Base-by-base conservation (phyloP, 768 basidiomycete genomes). In the Boletus bicolor region DNA sequence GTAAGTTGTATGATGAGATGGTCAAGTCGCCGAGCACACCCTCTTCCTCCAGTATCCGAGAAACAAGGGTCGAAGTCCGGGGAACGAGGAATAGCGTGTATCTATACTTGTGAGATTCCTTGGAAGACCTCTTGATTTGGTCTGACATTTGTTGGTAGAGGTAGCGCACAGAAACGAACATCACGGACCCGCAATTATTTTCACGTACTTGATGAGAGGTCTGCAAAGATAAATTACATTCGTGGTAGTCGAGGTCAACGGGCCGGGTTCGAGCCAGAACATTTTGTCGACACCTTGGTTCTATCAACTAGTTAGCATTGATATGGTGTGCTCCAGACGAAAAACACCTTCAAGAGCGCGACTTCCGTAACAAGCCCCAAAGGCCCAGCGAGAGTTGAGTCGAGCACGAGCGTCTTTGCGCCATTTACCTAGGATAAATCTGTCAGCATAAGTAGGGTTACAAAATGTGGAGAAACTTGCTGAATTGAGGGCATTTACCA, bases 251-350 rank as follows among this genome's bases (percentile, higher is more conserved):
- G 91, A 88, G 12, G 84, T 79, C 44, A 98, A 74, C 9, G 91
- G 86, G 17, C 95, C 95, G 11, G 87, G 72, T 73, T 98, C 97
- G 24, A 99, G 83, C 96, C 97, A 99, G 75, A 95, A 97, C 91
- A 99, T 96, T 78, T 97, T 97, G 76, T 98, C 95, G 4, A 99
- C 93, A 6, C 93, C 95, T 84, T 98, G 95, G 68, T 98, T 91
- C 96, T 98, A 62, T 53, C 24, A 12, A 30, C n/a, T 17, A 28
- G 53, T 66, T 28, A 61, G 37, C 36, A 55, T 53, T 34, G 44
- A n/a, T 50, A 51, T 12, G 49, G 42, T 2, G 41, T 35, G 32
- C 4, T 26, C 35, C 36, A 30, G 24, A 45, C 37, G 34, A 5
- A 37, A 66, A 63, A 30, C 49, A 94, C 97, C 85, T 98, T 98